phyloP scores from a whole-genome alignment of 148 eudicot species.

The Tetragonia tetragonoides region DNA sequence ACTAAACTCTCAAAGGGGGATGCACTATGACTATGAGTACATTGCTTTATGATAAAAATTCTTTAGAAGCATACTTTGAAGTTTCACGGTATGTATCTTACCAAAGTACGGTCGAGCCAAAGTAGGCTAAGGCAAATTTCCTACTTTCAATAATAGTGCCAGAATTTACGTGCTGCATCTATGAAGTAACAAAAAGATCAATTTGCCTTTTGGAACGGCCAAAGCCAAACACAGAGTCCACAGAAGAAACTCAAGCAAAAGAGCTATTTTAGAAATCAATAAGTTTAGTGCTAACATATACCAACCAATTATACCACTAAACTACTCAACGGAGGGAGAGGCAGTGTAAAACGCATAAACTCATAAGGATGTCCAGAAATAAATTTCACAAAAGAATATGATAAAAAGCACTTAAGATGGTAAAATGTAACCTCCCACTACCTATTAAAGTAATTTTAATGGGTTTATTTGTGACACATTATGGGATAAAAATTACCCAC shows the following conservation, averaged over 20 bases:
- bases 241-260: background rate
- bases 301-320: background rate
- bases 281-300: background rate
- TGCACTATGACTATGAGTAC: background rate
- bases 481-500: too few relatives aligned
- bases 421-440: too few relatives aligned
- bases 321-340: background rate
- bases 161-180: background rate
- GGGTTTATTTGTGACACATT: too few relatives aligned
- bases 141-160: background rate
- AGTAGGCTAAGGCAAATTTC: background rate
- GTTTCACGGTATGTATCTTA: background rate
- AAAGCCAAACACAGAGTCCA: background rate
- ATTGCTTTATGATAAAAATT: background rate
- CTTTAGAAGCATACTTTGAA: background rate
- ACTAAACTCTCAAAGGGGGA: background rate
- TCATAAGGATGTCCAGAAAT: background rate
- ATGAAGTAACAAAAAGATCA: background rate
- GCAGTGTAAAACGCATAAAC: background rate
- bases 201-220: background rate
- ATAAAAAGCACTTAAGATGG: conserved; percentile 24
- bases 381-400: background rate
- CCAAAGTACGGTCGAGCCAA: background rate
- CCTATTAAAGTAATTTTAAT: too few relatives aligned
- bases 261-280: too few relatives aligned